Evolutionary conservation across 345 rosid species (phyloP), one percentile per base, ranked within the genome.

Genomic region (Citrus trifoliata): DNA sequence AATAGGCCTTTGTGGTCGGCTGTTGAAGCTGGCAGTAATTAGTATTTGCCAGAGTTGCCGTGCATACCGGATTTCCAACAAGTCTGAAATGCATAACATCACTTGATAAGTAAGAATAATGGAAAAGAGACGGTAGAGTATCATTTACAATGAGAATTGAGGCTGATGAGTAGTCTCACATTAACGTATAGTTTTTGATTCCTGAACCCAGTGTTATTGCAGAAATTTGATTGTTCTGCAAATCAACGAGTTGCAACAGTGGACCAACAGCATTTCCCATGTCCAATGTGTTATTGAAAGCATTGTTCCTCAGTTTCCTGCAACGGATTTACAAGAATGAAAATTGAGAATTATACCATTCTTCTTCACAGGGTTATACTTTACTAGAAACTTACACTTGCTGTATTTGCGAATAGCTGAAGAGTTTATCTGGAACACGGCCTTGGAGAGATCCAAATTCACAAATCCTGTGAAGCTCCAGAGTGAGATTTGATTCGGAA

Each of bases 41-140:
- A 46, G 94, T 85, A 80, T 90, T 94, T 59, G 88, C 83, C 69
- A 86, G 87, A 70, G 89, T 87, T 55, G 88, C 78, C 32, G 80
- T 76, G 82, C 99, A 96, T 30, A 94, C 97, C 0, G 98, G 98
- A 80, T 96, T 96, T 74, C 98, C 98, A 55, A 91, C 67, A 75
- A 96, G 95, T 76, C 98, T 94, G 86, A 65, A 65, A 60, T 71
- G 82, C 46, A 82, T 60, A 71, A 76, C 72, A 56, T 12, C 40
- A n/a, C 66, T 71, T 24, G 51, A 78, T 22, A 56, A 67, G 67
- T 76, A 76, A 75, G 55, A 19, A 40, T 4, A 3, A 40, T 42
- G 73, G 33, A 14, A 27, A 37, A 10, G 18, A 38, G 55, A 33
- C n/a, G 19, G 66, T 28, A 70, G 24, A 80, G 14, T 19, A 27